Evolutionary conservation across 1,284 basidiomycete species (phyloP).

Genomic region (Ganoderma multipileum): DNA sequence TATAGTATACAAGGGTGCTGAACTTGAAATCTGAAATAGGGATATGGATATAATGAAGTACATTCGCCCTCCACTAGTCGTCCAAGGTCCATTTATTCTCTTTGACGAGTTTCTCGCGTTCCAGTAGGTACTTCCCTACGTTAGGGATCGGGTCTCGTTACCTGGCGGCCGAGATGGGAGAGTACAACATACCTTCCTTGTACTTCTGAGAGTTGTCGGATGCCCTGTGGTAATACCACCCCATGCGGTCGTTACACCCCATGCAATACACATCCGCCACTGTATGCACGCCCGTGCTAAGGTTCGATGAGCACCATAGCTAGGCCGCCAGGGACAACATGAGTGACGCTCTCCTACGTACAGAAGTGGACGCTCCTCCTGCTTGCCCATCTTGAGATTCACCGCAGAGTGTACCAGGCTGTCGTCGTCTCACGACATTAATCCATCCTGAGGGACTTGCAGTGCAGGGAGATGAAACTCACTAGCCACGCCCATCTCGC

Average conservation of each 20-base stretch:
- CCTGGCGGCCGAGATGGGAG: neutral
- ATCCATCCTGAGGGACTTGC: neutral
- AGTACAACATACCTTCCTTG: slow-evolving; percentile 72
- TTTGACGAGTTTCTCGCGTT: slow-evolving; percentile 80
- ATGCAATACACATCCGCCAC: slow-evolving; percentile 83
- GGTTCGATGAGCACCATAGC: slow-evolving; percentile 2
- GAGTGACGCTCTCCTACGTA: slow-evolving; percentile 35
- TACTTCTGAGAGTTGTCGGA: slow-evolving; percentile 84
- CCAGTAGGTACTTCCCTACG: slow-evolving; percentile 86
- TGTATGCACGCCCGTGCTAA: slow-evolving; percentile 82
- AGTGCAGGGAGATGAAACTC: slow-evolving; percentile 41
- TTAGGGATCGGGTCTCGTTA: neutral
- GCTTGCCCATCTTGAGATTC: slow-evolving; percentile 77
- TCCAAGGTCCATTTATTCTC: slow-evolving; percentile 81
- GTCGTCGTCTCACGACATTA: neutral
- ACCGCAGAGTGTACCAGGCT: slow-evolving; percentile 82
- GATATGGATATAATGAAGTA: neutral
- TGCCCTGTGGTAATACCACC: slow-evolving; percentile 88
- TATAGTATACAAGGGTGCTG: neutral
- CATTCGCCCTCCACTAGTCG: slow-evolving; percentile 1
- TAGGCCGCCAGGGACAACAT: neutral
- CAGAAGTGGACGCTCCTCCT: slow-evolving; percentile 82
- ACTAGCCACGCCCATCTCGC: slow-evolving; percentile 84
- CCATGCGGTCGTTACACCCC: slow-evolving; percentile 79
- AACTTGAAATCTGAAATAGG: neutral